phyloP scores from a whole-genome alignment of 768 basidiomycete genomes.

The Rhodotorula graminis region DNA sequence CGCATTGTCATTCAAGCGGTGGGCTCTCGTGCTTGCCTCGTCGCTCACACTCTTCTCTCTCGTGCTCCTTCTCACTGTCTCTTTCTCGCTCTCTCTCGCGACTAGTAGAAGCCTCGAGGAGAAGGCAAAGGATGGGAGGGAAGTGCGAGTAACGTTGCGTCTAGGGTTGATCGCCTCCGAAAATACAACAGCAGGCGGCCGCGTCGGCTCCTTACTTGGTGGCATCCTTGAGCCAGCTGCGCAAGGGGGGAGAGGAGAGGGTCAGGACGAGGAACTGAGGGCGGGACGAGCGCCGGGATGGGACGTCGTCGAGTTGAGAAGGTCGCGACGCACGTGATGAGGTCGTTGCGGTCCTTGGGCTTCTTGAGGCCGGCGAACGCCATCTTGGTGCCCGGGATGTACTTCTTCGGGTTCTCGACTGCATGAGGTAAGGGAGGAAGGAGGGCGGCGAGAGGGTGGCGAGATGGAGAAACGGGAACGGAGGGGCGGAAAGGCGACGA shows the following conservation, averaged over 20 bases:
- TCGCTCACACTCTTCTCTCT: too few species aligned
- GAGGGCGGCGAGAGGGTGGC: not conserved
- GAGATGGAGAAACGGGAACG: too few species aligned
- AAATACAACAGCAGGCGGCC: not conserved
- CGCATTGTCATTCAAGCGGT: too few species aligned
- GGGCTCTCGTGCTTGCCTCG: too few species aligned
- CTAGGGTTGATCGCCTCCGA: not conserved
- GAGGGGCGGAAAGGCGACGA: not conserved
- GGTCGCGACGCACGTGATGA: slow-evolving; percentile 61
- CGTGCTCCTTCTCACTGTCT: too few species aligned
- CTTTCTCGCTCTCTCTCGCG: too few species aligned
- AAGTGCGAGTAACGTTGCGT: not conserved
- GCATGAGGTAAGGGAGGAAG: too few species aligned
- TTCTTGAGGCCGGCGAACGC: slow-evolving; percentile 96
- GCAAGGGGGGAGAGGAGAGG: not conserved
- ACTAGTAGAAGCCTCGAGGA: too few species aligned
- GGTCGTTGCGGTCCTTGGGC: slow-evolving; percentile 90
- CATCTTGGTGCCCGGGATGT: slow-evolving; percentile 40
- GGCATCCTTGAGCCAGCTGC: not conserved
- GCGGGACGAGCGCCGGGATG: too few species aligned
- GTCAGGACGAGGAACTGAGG: too few species aligned
- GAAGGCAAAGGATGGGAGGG: too few species aligned
- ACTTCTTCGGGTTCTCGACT: slow-evolving; percentile 98
- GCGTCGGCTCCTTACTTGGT: not conserved
- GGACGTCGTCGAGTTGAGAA: too few species aligned